Percentiles rank a stretch among this genome's conserved stretches.
Evolutionary conservation across 1,284 basidiomycete genomes (phyloP).

Genomic region (Stygiomarasmius scandens): DNA sequence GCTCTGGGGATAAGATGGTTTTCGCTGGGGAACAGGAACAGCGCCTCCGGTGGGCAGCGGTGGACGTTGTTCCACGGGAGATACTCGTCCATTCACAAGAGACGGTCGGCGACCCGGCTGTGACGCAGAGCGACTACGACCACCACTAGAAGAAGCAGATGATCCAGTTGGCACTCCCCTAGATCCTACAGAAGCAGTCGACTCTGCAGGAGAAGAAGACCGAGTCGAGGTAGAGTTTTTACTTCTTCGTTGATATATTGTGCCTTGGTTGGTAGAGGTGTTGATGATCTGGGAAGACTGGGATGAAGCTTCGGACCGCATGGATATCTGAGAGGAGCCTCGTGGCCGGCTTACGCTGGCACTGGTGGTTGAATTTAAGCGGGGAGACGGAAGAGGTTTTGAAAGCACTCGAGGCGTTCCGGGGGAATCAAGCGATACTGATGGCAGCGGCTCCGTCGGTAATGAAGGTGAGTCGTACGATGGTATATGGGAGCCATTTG

Average conservation of each 20-base stretch:
- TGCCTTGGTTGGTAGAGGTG: conserved; percentile 60
- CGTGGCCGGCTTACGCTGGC: conserved; percentile 42
- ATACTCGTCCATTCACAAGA: conserved; percentile 48
- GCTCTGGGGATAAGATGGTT: conserved; percentile 63
- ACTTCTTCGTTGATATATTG: conserved; percentile 73
- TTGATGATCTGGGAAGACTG: conserved; percentile 53
- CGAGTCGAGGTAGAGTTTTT: conserved; percentile 60
- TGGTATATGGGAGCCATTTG: conserved; percentile 36
- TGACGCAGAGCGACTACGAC: conserved; percentile 66
- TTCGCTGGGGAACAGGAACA: conserved; percentile 41
- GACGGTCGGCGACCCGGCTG: conserved; percentile 70
- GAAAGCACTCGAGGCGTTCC: conserved; percentile 38
- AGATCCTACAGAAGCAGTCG: conserved; percentile 50
- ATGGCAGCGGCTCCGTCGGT: conserved; percentile 55
- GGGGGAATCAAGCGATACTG: conserved; percentile 33
- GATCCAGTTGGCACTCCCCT: conserved; percentile 40
- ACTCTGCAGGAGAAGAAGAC: conserved; percentile 63
- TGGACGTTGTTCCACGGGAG: conserved; percentile 50
- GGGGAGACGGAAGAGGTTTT: conserved; percentile 47
- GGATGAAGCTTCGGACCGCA: conserved; percentile 43
- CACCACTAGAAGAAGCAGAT: conserved; percentile 31
- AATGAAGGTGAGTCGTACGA: conserved; percentile 63
- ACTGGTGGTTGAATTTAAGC: conserved; percentile 37
- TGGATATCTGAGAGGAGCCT: conserved; percentile 49
- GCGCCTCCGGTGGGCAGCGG: conserved; percentile 53